Base-by-base conservation (phyloP, 257 asterid species). In the Penstemon eatonii region DNA sequence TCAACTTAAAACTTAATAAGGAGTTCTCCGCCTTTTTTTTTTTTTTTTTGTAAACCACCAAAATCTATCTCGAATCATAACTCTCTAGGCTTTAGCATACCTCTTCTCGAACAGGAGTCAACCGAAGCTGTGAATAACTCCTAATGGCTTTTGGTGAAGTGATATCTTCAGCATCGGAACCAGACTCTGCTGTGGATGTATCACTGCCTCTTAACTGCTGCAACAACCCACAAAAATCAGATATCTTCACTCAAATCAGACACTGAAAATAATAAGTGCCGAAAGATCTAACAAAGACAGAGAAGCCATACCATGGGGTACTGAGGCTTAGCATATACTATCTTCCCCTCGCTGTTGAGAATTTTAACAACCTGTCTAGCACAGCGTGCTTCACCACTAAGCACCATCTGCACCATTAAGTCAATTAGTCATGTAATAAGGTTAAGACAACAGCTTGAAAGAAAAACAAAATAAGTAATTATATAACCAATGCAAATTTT, bases 91-190 rank as follows among this genome's bases (percentile, higher is more conserved):
- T 65, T 56, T 25, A 49, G 13, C 61, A 62, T 79, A 94, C 99
- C 96, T 94, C 99, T 85, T 94, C 99, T 13, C 96, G 95, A 18
- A 94, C 99, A 67, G 99, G 99, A 74, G 99, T 94, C 84, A 94
- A 84, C 57, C 93, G 87, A 70, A 89, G 95, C 65, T 89, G 96
- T 40, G 99, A 85, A 75, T 89, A 94, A 75, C 71, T 89, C 84
- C 91, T 88, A 38, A 71, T 73, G 67, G 95, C 90, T 83, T 91
- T 94, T 9, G 99, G 99, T 13, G 99, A 94, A 75, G 86, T 84
- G 64, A 91, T 89, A 81, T 94, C 99, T 81, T 94, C 99, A 79
- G 99, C 96, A 69, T 94, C 99, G 69, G 99, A 94, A 60, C 99
- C 99, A 67, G 99, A 94, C 78, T 94, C 99, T 4, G 96, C 96